Conservation (phyloP, 345 rosid genomes). For the Pseudoturritis turrita region DNA sequence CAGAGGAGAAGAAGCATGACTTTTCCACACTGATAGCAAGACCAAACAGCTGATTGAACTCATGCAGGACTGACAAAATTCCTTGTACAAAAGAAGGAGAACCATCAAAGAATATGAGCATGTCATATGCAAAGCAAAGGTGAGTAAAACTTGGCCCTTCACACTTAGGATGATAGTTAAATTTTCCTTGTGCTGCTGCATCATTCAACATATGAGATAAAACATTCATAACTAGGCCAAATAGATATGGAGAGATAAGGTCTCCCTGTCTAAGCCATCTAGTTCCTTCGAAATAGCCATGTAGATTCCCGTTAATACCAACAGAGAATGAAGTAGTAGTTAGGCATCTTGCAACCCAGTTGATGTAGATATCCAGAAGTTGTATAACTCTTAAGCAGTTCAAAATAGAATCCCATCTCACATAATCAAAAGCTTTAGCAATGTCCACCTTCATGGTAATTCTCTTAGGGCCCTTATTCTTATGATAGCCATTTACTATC, state of each 20-base stretch:
- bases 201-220: background rate
- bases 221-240: background rate
- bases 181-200: background rate
- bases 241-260: background rate
- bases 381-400: background rate
- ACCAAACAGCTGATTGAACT: too few species aligned
- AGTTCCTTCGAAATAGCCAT: background rate
- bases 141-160: background rate
- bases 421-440: background rate
- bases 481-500: background rate
- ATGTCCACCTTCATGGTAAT: background rate
- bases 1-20: too few species aligned
- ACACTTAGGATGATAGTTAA: background rate
- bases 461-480: background rate
- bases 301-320: background rate
- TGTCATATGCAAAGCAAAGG: background rate
- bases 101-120: too few species aligned
- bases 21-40: too few species aligned
- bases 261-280: background rate
- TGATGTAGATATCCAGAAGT: background rate
- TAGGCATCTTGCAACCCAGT: background rate
- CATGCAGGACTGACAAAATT: too few species aligned
- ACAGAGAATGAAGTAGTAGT: background rate
- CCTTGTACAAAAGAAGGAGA: too few species aligned
- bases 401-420: background rate